Evolutionary conservation across 192 early-diverging fungal species (phyloP).

Genomic region (Blastocladiella britannica): DNA sequence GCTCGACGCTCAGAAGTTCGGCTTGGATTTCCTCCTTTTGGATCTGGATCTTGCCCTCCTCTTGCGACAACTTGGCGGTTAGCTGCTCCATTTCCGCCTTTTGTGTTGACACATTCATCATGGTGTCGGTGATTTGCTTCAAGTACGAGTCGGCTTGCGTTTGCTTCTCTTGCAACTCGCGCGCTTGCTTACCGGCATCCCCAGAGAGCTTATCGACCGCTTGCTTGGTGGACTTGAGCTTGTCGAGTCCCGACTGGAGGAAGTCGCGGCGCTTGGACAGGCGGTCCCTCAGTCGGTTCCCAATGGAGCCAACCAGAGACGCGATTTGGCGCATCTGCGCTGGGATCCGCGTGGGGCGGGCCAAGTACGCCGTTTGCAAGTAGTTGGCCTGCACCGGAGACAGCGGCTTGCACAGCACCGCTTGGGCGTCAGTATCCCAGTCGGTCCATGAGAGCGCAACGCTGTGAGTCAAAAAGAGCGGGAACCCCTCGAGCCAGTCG

Average conservation of each 20-base stretch:
- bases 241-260: slow-evolving; percentile 20
- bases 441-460: background rate
- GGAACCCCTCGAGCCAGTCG: background rate
- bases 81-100: slow-evolving; percentile 39
- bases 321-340: no score
- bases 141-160: slow-evolving; percentile 27
- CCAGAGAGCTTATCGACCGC: slow-evolving; percentile 31
- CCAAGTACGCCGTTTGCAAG: no score
- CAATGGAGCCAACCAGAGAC: background rate
- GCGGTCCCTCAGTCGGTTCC: no score
- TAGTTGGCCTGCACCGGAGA: background rate
- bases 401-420: background rate
- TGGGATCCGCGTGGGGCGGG: background rate
- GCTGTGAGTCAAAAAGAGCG: background rate
- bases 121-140: slow-evolving; percentile 42
- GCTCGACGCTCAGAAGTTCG: slow-evolving; percentile 35
- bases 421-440: background rate
- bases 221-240: slow-evolving; percentile 26
- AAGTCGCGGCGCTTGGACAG: background rate
- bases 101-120: slow-evolving; percentile 31
- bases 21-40: slow-evolving; percentile 29
- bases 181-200: slow-evolving; percentile 23
- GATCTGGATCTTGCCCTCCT: slow-evolving; percentile 21
- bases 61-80: slow-evolving; percentile 19
- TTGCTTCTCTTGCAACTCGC: slow-evolving; percentile 28